phyloP scores from a whole-genome alignment of 2,329 filamentous ascomycete genomes.

The Purpureocillium lavendulum region DNA sequence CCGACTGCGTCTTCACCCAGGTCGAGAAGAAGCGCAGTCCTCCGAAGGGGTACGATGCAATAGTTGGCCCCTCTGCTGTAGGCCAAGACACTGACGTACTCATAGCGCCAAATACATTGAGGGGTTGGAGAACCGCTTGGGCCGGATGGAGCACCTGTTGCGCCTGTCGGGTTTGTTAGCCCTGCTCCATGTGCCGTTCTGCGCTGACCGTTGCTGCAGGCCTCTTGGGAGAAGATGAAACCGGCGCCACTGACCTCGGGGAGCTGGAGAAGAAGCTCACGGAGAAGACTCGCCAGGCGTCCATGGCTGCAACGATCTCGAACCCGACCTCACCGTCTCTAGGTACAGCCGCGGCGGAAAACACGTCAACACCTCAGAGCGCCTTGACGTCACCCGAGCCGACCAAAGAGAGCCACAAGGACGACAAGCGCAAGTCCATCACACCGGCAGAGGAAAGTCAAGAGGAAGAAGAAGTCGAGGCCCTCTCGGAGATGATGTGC shows the following conservation, averaged over 20 bases:
- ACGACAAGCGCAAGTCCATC: slow-evolving; percentile 25
- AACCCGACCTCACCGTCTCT: slow-evolving; percentile 45
- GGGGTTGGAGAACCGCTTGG: slow-evolving; percentile 85
- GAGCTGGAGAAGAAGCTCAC: slow-evolving; percentile 72
- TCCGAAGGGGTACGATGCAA: slow-evolving; percentile 71
- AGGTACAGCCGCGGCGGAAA: slow-evolving; percentile 33
- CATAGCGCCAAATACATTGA: slow-evolving; percentile 92
- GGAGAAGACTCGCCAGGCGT: slow-evolving; percentile 47
- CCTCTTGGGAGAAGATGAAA: slow-evolving; percentile 76
- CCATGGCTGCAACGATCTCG: slow-evolving; percentile 33
- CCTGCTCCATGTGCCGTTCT: slow-evolving; percentile 1
- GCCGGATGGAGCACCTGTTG: slow-evolving; percentile 90
- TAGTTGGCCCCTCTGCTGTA: background rate
- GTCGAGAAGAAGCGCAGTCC: slow-evolving; percentile 98
- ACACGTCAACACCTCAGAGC: slow-evolving; percentile 41
- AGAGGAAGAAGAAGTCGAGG: slow-evolving; percentile 65
- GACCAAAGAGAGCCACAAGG: slow-evolving; percentile 23
- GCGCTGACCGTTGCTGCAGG: slow-evolving; percentile 32
- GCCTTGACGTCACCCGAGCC: slow-evolving; percentile 45
- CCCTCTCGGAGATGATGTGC: slow-evolving; percentile 97
- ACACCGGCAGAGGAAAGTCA: slow-evolving; percentile 32
- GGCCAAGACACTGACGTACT: slow-evolving; percentile 10
- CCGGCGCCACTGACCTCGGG: slow-evolving; percentile 77
- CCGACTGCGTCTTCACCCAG: slow-evolving; percentile 92
- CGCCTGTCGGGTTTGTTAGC: slow-evolving; percentile 59